Evolutionary conservation across 2,329 filamentous ascomycete species (phyloP), one percentile per base, ranked within the genome.

Genomic region (Aspergillus costaricaensis): DNA sequence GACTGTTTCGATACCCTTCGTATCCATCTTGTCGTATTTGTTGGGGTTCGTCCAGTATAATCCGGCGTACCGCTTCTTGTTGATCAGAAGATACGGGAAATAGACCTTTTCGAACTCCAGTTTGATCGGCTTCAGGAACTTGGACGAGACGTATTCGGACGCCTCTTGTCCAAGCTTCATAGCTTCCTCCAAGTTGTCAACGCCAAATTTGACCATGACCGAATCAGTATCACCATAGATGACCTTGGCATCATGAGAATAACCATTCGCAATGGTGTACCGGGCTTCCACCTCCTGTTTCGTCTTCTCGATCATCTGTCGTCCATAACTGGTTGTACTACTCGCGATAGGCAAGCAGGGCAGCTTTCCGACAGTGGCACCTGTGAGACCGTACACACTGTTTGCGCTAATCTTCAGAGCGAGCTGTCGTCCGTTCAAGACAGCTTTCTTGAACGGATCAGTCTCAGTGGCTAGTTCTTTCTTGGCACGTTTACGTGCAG

Each of bases 21-120:
- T 98, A 77, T 99, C 95, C 96, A 99, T 99, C 83, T 98, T 99
- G 84, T 99, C 96, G 76, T 90, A 95, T 77, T 96, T 97, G 44
- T 94, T 86, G 0, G 94, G 87, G 67, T 90, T 95, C 5, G 95
- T 99, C 93, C 93, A 99, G 80, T 92, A 98, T 32, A 99, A 79
- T n/a, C 95, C 95, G 8, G 95, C 95, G 72, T 99, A 99, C 65
- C 95, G 90, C 82, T 99, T 99, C 83, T 99, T 99, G 87, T 99
- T 99, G 87, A 99, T 99, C 55, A 99, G 84, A 36, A 99, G 84
- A 74, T 99, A 99, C 0, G 95, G 95, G 75, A 91, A 99, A 79
- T 99, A 99, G 1, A 99, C 94, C 79, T 99, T 99, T 77, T 99
- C 95, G 78, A 99, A 99, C 76, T 99, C 95, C 32, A 99, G 86